Percentiles rank a stretch among this genome's conserved stretches.
phyloP scores from a whole-genome alignment of 176 grass and related monocot species.

The Rhynchospora breviuscula region DNA sequence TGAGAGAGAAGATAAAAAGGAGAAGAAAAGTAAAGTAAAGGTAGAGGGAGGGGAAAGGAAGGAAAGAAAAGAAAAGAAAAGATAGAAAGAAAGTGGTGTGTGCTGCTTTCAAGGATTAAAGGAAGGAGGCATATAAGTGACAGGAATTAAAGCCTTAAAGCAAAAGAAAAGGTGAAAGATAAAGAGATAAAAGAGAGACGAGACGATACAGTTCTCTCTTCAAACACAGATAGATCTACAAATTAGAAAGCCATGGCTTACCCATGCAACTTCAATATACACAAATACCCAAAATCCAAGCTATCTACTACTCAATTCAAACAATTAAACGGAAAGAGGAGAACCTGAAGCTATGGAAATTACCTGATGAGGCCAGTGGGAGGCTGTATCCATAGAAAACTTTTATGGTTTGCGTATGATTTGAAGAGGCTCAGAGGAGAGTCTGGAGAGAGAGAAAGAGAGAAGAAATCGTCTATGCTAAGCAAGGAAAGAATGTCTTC shows the following conservation, averaged over 20 bases:
- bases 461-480: conserved; percentile 24
- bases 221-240: conserved; percentile 43
- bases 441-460: conserved; percentile 14
- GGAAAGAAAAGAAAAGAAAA: conserved; percentile 59
- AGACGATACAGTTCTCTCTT: conserved; percentile 47
- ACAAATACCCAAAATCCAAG: conserved; percentile 19
- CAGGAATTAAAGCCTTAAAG: conserved; percentile 73
- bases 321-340: conserved; percentile 16
- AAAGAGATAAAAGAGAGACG: conserved; percentile 40
- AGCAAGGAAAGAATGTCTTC: conserved; percentile 22
- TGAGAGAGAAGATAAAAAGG: conserved; percentile 53
- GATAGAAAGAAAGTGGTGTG: conserved; percentile 55
- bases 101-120: conserved; percentile 81
- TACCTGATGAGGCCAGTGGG: conserved; percentile 72
- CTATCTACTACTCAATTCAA: conserved; percentile 34
- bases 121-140: conserved; percentile 28
- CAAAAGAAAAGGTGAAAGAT: conserved; percentile 42
- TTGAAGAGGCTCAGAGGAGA: neutral
- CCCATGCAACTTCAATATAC: conserved; percentile 22
- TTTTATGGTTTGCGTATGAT: conserved; percentile 23
- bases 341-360: conserved; percentile 33
- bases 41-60: conserved; percentile 31
- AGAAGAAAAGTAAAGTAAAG: conserved; percentile 48
- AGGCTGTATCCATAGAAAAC: conserved; percentile 63
- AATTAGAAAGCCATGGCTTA: conserved; percentile 30